These are phyloP conservation scores for Fusarium verticillioides DNA, from an alignment of 2,329 filamentous ascomycete genomes.

Conservation along the genomic window DNA sequence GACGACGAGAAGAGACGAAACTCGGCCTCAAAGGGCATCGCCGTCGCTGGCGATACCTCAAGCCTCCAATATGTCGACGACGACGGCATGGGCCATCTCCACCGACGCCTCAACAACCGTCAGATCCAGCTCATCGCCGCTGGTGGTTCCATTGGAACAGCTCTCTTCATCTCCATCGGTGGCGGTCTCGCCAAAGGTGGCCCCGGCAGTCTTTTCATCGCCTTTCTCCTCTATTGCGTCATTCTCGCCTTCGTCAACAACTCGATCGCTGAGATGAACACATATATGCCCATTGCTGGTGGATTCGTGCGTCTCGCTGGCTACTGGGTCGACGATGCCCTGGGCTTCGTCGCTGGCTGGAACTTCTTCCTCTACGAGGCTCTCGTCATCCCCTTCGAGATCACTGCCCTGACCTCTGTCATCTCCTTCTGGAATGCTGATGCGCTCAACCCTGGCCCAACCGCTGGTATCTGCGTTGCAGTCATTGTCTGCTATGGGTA, in stretches of 20 bases:
- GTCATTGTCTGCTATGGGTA: slow-evolving; percentile 55
- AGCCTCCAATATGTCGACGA: slow-evolving; percentile 8
- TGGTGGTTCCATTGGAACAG: slow-evolving; percentile 35
- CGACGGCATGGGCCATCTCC: slow-evolving; percentile 30
- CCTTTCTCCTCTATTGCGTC: slow-evolving; percentile 20
- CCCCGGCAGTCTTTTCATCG: slow-evolving; percentile 28
- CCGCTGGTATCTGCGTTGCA: slow-evolving; percentile 57
- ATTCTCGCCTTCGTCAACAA: slow-evolving; percentile 35
- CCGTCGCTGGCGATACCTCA: slow-evolving; percentile 9
- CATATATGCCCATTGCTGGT: slow-evolving; percentile 33
- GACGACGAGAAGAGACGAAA: slow-evolving; percentile 32
- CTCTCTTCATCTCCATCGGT: slow-evolving; percentile 39
- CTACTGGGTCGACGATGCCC: slow-evolving; percentile 32
- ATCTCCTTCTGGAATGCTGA: slow-evolving; percentile 60
- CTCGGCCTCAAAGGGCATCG: slow-evolving; percentile 6
- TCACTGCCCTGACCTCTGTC: slow-evolving; percentile 61
- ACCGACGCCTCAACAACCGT: slow-evolving; percentile 31
- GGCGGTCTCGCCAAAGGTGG: slow-evolving; percentile 34
- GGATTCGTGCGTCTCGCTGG: slow-evolving; percentile 33
- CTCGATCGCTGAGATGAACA: slow-evolving; percentile 36
- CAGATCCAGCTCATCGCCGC: slow-evolving; percentile 47
- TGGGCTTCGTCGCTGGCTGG: slow-evolving; percentile 34
- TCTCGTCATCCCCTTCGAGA: slow-evolving; percentile 62
- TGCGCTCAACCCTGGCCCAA: slow-evolving; percentile 49
- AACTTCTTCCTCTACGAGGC: slow-evolving; percentile 54